phyloP scores from a whole-genome alignment of 768 basidiomycete species.

The Termitomyces bulborhizus region DNA sequence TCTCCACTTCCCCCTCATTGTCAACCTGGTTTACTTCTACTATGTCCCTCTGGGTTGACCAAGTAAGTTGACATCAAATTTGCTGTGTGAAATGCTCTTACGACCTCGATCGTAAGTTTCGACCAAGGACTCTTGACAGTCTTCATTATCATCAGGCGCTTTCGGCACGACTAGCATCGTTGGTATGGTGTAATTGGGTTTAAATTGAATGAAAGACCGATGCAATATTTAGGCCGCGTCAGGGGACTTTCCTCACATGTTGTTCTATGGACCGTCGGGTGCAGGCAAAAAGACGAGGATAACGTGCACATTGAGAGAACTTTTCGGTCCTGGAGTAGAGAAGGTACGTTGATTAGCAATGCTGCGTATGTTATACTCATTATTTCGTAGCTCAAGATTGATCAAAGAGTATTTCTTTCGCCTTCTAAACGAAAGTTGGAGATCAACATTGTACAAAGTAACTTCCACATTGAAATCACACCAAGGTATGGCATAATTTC shows the following conservation, averaged over 20 bases:
- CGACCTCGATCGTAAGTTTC: constrained; percentile 47
- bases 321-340: constrained; percentile 90
- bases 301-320: constrained; percentile 77
- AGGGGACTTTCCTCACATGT: constrained; percentile 95
- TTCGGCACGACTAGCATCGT: constrained; percentile 70
- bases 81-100: background rate
- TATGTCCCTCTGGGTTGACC: constrained; percentile 72
- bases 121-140: constrained; percentile 77
- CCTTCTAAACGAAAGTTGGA: constrained; percentile 93
- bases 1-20: background rate
- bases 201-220: background rate
- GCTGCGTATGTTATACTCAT: background rate
- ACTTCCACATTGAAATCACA: constrained; percentile 96
- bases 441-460: constrained; percentile 95
- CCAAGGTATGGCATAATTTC: constrained; percentile 59
- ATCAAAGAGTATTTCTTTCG: constrained; percentile 92
- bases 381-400: constrained; percentile 78
- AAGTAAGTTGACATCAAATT: constrained; percentile 25
- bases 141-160: constrained; percentile 86
- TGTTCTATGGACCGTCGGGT: constrained; percentile 96
- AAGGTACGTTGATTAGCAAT: constrained; percentile 49
- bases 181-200: constrained; percentile 39
- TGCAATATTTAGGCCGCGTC: constrained; percentile 56
- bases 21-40: background rate
- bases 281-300: constrained; percentile 98